Conservation (phyloP, 2,329 filamentous ascomycete species). For the Volutella citrinella region DNA sequence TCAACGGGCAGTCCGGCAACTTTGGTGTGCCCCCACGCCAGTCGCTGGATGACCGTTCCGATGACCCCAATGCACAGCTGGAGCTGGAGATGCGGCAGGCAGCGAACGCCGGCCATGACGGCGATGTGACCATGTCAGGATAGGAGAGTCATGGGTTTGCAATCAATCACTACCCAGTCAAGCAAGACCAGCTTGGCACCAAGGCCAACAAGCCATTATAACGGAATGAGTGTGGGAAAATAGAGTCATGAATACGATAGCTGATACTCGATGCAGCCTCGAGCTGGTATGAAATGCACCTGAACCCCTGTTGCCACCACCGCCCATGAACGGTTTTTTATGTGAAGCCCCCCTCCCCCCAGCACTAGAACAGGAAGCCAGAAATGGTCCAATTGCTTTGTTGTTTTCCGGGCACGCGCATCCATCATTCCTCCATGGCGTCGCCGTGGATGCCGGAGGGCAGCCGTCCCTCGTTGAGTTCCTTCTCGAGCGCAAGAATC, state of each 20-base stretch:
- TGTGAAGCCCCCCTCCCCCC: not conserved
- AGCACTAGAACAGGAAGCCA: no score
- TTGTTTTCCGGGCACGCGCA: no score
- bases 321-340: not conserved
- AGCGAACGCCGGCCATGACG: conserved; percentile 35
- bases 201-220: no score
- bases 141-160: no score
- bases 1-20: conserved; percentile 25
- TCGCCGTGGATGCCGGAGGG: conserved; percentile 62
- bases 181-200: no score
- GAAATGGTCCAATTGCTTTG: no score
- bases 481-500: conserved; percentile 86
- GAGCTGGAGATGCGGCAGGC: conserved; percentile 53
- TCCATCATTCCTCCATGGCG: conserved; percentile 60
- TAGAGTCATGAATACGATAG: no score
- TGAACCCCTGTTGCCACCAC: not conserved
- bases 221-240: no score
- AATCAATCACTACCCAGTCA: no score
- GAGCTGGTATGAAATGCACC: conserved; percentile 13
- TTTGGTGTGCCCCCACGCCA: conserved; percentile 18
- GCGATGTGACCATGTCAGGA: conserved; percentile 59
- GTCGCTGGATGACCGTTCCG: conserved; percentile 26
- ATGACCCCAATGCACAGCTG: conserved; percentile 52
- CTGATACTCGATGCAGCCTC: not conserved
- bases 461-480: conserved; percentile 83